Base-by-base conservation (phyloP, 2,329 filamentous ascomycete genomes). In the Botrytis hyacinthi region DNA sequence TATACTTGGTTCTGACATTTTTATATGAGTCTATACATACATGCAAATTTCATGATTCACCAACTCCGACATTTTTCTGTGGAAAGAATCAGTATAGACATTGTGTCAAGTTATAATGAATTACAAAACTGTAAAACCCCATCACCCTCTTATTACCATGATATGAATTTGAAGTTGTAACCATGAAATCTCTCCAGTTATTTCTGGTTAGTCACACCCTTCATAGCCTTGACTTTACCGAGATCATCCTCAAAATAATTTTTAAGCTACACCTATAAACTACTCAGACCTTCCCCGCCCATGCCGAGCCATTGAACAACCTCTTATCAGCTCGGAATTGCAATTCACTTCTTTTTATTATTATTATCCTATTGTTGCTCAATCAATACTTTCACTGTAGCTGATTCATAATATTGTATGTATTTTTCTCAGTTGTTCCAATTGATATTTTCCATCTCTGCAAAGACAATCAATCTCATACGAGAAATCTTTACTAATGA, bases 241-340 rank as follows among this genome's bases (percentile, higher is more conserved):
- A 62, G 60, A 74, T 75, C 72, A 63, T 73, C 46, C 65, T 51
- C 46, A 22, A 71, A 66, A 59, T 48, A 29, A 54, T 40, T 29
- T 51, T 40, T 14, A 42, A 54, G 26, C 42, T 60, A 14, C 57
- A 60, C 10, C 32, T 37, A 16, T n/a, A 18, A 37, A 61, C 29
- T 59, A 40, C 35, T 40, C 22, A 40, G 35, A 40, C 12, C 26
- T 61, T 37, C 29, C 26, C 42, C 18, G 32, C 60, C 51, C 29
- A 20, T 44, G 18, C 46, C 44, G 22, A 26, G 48, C 48, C 26
- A n/a, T n/a, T 54, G 40, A 42, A 42, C 59, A 70, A 18, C 46
- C 35, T 51, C 61, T 69, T 46, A 60, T 46, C 65, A 48, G 44
- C 44, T 29, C 44, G 29, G 18, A 51, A 42, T n/a, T 63, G 37